Evolutionary conservation across 306 rosid species (phyloP), one percentile per base, ranked within the genome.

Genomic region (Hippophae gyantsensis): DNA sequence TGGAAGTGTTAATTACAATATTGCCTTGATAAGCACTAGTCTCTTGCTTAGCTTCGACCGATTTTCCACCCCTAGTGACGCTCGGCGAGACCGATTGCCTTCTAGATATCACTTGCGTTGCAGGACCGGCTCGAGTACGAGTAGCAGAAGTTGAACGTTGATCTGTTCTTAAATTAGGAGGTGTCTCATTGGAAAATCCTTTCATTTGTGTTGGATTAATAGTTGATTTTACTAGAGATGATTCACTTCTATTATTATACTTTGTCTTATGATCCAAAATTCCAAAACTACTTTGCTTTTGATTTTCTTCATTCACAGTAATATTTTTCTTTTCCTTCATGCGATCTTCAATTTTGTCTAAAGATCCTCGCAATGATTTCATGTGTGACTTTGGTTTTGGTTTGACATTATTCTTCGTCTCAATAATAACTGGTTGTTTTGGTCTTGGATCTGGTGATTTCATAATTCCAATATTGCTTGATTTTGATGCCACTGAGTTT

Each of bases 11-110:
- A 8, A 42, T 44, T 11, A 52, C 38, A 60, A 60, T 69, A 63
- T 45, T 45, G 8, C 60, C 70, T 13, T 57, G 52, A 50, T n/a
- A 9, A 47, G 5, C n/a, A 32, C 52, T 64, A 44, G 47, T 5
- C 6, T 57, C 48, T 2, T 57, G 45, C 18, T 13, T 43, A 2
- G 6, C 71, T 44, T 44, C 60, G 9, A 64, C 78, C 41, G 40
- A 57, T 46, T 74, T 74, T 67, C 78, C 72, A n/a, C 72, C 85
- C 61, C 76, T 82, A 8, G 72, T 57, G 68, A 78, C 72, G 48
- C 78, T 75, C 13, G 90, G 86, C 46, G 90, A 90, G 55, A 81
- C 66, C 53, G 94, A 80, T 45, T 79, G 84, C 60, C 84, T 65
- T 56, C 72, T 57, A 7, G 73, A 9, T 25, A 26, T n/a, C 26